These are phyloP conservation scores for Quercus robur DNA, from an alignment of 306 rosid species.

Conservation along the genomic window DNA sequence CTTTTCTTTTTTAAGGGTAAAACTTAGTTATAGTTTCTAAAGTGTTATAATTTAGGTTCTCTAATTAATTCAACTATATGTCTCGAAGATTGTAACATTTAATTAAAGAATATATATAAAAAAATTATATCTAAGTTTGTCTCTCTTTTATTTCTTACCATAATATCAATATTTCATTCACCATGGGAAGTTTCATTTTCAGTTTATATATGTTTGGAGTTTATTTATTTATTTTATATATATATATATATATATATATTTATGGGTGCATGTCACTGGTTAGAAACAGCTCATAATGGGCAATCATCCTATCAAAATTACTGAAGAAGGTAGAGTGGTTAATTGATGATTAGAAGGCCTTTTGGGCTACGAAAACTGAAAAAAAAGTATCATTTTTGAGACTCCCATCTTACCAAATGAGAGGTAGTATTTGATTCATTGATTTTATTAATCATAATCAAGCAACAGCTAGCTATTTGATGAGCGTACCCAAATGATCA, in stretches of 20 bases:
- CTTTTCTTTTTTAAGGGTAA: too few species aligned
- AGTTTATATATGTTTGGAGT: not conserved
- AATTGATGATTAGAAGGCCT: conserved; percentile 1
- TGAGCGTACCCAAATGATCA: not conserved
- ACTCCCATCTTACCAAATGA: conserved; percentile 29
- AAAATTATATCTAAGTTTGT: too few species aligned
- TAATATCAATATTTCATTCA: not conserved
- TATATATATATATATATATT: too few species aligned
- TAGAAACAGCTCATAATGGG: not conserved
- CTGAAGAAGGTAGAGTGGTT: not conserved
- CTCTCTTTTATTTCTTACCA: too few species aligned
- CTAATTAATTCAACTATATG: too few species aligned
- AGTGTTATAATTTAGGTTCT: too few species aligned
- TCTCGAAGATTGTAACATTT: too few species aligned
- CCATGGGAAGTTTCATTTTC: not conserved
- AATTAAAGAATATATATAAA: too few species aligned
- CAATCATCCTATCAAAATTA: not conserved
- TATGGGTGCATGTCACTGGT: not conserved
- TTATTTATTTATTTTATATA: not conserved
- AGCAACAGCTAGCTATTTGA: not conserved
- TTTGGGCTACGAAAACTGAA: conserved; percentile 1
- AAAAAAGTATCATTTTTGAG: conserved; percentile 1
- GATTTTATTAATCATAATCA: not conserved
- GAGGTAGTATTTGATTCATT: not conserved
- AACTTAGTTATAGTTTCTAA: too few species aligned